phyloP scores from a whole-genome alignment of 768 basidiomycete species.

The Phaffia australis region DNA sequence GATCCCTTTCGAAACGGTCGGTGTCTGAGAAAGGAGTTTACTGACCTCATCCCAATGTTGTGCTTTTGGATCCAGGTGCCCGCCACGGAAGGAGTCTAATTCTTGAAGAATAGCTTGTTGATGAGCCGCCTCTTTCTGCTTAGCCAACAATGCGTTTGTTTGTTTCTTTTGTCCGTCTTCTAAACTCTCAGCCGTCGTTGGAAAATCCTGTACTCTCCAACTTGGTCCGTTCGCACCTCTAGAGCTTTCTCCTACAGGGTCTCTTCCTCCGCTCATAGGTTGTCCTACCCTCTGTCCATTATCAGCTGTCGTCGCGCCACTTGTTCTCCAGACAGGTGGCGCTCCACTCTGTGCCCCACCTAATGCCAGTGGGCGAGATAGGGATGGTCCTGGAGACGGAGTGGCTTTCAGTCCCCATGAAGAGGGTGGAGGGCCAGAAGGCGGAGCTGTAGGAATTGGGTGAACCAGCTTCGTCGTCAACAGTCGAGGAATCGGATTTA shows the following conservation, averaged over 20 bases:
- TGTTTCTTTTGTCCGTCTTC: not conserved
- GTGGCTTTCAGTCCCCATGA: slow-evolving; percentile 33
- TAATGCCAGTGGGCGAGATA: too few relatives aligned
- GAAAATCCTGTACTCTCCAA: slow-evolving; percentile 11
- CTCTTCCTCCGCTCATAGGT: too few relatives aligned
- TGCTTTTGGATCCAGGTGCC: slow-evolving; percentile 83
- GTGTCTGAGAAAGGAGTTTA: not conserved
- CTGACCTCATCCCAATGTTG: slow-evolving; percentile 97
- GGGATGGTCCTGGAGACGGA: too few relatives aligned
- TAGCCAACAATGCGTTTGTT: slow-evolving; percentile 38
- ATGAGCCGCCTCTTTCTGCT: slow-evolving; percentile 48
- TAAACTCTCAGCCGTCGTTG: too few relatives aligned
- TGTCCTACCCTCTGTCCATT: too few relatives aligned
- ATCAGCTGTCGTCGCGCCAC: too few relatives aligned
- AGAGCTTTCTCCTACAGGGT: slow-evolving; percentile 23
- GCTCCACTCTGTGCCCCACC: too few relatives aligned
- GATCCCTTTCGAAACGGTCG: not conserved
- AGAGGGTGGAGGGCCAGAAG: slow-evolving; percentile 29
- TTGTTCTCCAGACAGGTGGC: too few relatives aligned
- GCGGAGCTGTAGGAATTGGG: slow-evolving; percentile 33
- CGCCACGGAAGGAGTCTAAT: slow-evolving; percentile 86
- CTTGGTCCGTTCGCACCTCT: slow-evolving; percentile 29
- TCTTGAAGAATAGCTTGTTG: slow-evolving; percentile 64
- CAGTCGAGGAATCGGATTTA: slow-evolving; percentile 32
- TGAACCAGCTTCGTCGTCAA: slow-evolving; percentile 38